phyloP scores from a whole-genome alignment of 2,329 filamentous ascomycete genomes.

The Fusarium papillatum region DNA sequence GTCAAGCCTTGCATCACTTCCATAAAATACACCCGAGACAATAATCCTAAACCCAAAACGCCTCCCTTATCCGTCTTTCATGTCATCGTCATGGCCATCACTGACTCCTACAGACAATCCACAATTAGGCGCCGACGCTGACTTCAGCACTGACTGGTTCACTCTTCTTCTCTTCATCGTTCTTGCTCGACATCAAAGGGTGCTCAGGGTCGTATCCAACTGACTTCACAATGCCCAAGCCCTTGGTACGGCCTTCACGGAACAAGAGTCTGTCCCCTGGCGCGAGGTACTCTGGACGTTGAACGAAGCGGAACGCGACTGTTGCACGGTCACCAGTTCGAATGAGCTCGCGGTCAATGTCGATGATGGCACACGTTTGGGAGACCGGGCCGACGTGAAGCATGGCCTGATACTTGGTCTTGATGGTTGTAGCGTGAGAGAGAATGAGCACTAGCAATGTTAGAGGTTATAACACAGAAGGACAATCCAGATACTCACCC shows the following conservation, averaged over 20 bases:
- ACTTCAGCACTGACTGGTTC: conserved; percentile 37
- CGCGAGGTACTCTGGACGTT: conserved; percentile 91
- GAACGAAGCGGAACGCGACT: conserved; percentile 95
- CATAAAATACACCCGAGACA: background rate
- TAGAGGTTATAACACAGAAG: background rate
- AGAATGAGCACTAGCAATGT: conserved; percentile 82
- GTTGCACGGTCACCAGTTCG: conserved; percentile 94
- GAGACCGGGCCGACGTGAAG: conserved; percentile 95
- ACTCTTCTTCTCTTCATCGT: conserved; percentile 34
- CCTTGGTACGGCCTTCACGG: conserved; percentile 94
- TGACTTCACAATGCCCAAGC: conserved; percentile 92
- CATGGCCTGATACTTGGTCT: conserved; percentile 98
- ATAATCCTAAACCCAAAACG: conserved; percentile 25
- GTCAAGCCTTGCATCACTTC: conserved; percentile 10
- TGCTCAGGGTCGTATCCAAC: conserved; percentile 84
- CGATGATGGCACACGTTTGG: conserved; percentile 97
- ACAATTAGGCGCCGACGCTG: conserved; percentile 39
- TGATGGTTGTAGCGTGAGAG: conserved; percentile 96
- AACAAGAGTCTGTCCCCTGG: conserved; percentile 93
- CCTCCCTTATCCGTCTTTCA: conserved; percentile 16
- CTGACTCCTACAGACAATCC: background rate
- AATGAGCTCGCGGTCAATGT: conserved; percentile 96
- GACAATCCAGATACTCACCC: conserved; percentile 57
- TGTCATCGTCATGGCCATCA: conserved; percentile 26
- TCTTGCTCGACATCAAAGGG: conserved; percentile 52